A percentile compares a stretch with the other conserved stretches of the same genome.
These are phyloP conservation scores for Aegilops sharonensis DNA, from an alignment of 176 grass and related monocot species.

Conservation along the genomic window DNA sequence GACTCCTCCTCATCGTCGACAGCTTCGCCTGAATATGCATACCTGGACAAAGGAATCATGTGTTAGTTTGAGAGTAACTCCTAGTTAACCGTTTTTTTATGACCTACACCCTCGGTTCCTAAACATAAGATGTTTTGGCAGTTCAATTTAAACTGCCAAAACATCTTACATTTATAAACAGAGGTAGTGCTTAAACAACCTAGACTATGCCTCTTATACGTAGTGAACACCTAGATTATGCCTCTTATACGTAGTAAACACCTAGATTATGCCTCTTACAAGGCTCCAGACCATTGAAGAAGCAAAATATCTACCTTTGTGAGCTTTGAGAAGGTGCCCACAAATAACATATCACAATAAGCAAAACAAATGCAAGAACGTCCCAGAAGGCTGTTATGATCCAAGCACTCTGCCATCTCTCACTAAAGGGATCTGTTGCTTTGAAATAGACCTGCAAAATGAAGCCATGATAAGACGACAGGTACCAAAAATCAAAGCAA, in stretches of 20 bases:
- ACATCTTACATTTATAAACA: too few relatives aligned
- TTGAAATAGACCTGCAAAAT: conserved; percentile 93
- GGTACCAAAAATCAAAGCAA: background rate
- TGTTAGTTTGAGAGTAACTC: background rate
- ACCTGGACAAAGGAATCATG: conserved; percentile 50
- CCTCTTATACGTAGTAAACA: background rate
- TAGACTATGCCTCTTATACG: background rate
- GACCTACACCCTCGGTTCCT: background rate
- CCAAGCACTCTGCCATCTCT: conserved; percentile 98
- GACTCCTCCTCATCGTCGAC: conserved; percentile 77
- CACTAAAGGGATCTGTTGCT: conserved; percentile 93
- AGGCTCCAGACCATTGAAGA: background rate
- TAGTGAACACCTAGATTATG: background rate
- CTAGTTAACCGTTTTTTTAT: background rate
- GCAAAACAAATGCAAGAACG: conserved; percentile 77
- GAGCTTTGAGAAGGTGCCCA: conserved; percentile 98
- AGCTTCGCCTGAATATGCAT: conserved; percentile 87
- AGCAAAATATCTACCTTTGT: conserved; percentile 59
- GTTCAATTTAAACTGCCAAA: too few relatives aligned
- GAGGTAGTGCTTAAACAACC: background rate
- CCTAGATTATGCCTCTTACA: background rate
- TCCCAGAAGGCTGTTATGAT: conserved; percentile 99
- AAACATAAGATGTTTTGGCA: too few relatives aligned
- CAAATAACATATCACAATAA: conserved; percentile 85
- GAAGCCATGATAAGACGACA: conserved; percentile 18